Conservation (phyloP, 306 rosid genomes). For the Lathyrus aphaca region DNA sequence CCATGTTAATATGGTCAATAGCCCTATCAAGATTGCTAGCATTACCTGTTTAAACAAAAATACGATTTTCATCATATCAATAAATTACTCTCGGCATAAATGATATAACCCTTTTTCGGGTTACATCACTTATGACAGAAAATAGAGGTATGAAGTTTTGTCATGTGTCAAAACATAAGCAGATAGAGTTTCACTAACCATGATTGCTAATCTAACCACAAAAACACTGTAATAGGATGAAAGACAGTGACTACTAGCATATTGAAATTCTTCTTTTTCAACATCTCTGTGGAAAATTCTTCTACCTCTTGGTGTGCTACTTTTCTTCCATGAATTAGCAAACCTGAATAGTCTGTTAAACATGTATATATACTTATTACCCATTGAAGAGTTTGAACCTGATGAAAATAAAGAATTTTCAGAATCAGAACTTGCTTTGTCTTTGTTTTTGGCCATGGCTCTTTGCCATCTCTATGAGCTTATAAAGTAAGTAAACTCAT, state of each 20-base stretch:
- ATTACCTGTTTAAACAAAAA: constrained; percentile 64
- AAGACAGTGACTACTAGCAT: constrained; percentile 69
- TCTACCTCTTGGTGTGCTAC: constrained; percentile 49
- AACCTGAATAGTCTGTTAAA: constrained; percentile 57
- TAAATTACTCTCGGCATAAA: background rate
- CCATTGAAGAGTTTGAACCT: constrained; percentile 49
- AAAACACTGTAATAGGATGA: constrained; percentile 96
- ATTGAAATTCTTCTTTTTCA: constrained; percentile 83
- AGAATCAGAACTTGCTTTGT: constrained; percentile 40
- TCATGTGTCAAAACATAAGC: background rate
- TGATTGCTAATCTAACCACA: constrained; percentile 93
- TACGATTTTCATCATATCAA: constrained; percentile 15
- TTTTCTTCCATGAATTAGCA: constrained; percentile 53
- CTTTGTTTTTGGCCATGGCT: constrained; percentile 44
- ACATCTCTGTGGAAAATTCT: constrained; percentile 84
- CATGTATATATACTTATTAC: constrained; percentile 49
- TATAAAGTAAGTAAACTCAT: constrained; percentile 26
- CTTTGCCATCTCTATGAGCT: constrained; percentile 36
- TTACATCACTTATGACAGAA: background rate
- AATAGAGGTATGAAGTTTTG: background rate
- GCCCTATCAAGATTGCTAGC: constrained; percentile 94
- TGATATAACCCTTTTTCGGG: too few relatives aligned
- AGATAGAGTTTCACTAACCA: constrained; percentile 57
- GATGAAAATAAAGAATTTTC: constrained; percentile 50
- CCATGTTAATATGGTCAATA: constrained; percentile 93